Base-by-base conservation (phyloP, 2,329 filamentous ascomycete species). In the Aspergillus ibericus region DNA sequence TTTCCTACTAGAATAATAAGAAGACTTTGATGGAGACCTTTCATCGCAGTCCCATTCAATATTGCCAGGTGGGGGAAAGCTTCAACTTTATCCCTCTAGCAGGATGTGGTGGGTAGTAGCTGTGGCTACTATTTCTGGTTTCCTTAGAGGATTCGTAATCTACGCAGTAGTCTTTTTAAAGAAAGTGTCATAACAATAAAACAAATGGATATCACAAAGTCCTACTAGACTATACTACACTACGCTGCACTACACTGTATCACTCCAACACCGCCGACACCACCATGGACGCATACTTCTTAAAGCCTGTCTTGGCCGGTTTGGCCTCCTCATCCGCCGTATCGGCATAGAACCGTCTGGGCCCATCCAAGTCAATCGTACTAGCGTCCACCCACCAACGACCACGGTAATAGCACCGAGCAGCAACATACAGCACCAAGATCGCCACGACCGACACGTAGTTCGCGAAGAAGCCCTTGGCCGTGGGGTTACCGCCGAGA, bases 381-480 rank as follows among this genome's bases (percentile, higher is more conserved):
- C 56, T 63, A 1, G 70, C 61, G 49, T 75, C 61, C 7, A 73
- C 68, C 76, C 71, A 75, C 67, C 70, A 68, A 9, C 68, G 65
- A 0, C 74, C 76, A 1, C 75, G 63, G 53, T 77, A 79, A 56
- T 76, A 78, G 10, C 75, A 40, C 52, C 74, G 75, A 1, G 76
- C 76, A 0, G 74, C 75, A 3, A 79, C 49, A 56, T 76, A 82
- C 10, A 81, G 60, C 1, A 78, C 66, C 1, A 82, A 12, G 36
- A 81, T 75, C 0, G 76, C 70, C 1, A 79, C 69, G 12, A 81
- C 74, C 0, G 76, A 79, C 16, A 81, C 69, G 55, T 79, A 82
- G 55, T 74, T 81, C 1, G 79, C 74, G 61, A 82, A 82, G 73
- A 82, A 82, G 49, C 63, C 70, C 60, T 73, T 66, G 0, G 77